Evolutionary conservation across 1,139 yeast species (phyloP).

Genomic region (Schizosaccharomyces versatilis): DNA sequence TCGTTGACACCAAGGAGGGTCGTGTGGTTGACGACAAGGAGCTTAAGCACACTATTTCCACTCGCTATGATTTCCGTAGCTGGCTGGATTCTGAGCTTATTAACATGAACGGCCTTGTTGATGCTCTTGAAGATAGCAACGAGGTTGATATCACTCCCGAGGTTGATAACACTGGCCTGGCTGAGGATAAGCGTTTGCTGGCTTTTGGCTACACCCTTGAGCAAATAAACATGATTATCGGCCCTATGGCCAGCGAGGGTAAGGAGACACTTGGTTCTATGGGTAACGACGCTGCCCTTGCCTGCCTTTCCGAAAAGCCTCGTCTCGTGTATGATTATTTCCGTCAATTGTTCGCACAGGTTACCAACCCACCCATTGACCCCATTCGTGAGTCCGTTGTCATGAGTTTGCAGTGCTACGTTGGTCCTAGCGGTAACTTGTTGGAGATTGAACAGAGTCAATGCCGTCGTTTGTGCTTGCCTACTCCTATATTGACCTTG

Average conservation of each 20-base stretch:
- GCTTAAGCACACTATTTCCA: slow-evolving; percentile 60
- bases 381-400: slow-evolving; percentile 92
- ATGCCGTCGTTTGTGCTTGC: slow-evolving; percentile 66
- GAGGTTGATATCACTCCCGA: slow-evolving; percentile 19
- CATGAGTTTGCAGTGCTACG: slow-evolving; percentile 89
- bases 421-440: slow-evolving; percentile 92
- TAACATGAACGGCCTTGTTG: slow-evolving; percentile 50
- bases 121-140: slow-evolving; percentile 33
- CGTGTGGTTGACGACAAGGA: slow-evolving; percentile 82
- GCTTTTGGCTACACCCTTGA: slow-evolving; percentile 88
- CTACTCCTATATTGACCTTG: slow-evolving; percentile 60
- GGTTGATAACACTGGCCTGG: slow-evolving; percentile 16
- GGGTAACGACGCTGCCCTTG: slow-evolving; percentile 97
- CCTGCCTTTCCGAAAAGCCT: slow-evolving; percentile 87
- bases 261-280: slow-evolving; percentile 91
- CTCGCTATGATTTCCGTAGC: slow-evolving; percentile 72
- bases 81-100: slow-evolving; percentile 80
- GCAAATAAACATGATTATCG: slow-evolving; percentile 60
- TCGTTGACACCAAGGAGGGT: slow-evolving; percentile 85
- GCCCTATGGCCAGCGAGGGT: slow-evolving; percentile 83
- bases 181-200: slow-evolving; percentile 50
- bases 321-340: slow-evolving; percentile 77
- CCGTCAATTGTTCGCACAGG: slow-evolving; percentile 92
- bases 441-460: slow-evolving; percentile 81
- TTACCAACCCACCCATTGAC: slow-evolving; percentile 95